A percentile compares a stretch with the other conserved stretches of the same genome.
Evolutionary conservation across 2,329 filamentous ascomycete species (phyloP).

Genomic region (Fusarium newnesense): DNA sequence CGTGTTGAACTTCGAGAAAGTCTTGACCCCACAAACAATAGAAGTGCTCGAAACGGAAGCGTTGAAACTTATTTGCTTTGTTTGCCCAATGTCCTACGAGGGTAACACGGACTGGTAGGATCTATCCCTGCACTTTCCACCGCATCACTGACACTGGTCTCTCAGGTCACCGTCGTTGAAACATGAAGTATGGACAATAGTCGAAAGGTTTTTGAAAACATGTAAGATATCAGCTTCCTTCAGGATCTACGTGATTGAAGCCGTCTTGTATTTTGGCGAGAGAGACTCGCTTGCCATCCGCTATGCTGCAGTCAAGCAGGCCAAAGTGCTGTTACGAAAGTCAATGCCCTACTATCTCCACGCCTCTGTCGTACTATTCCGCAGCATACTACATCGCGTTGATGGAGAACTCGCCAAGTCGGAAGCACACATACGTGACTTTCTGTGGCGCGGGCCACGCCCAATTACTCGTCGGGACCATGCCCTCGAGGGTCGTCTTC

Average conservation of each 20-base stretch:
- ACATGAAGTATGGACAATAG: constrained; percentile 38
- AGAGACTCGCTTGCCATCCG: constrained; percentile 43
- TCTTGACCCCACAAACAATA: constrained; percentile 13
- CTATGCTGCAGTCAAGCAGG: constrained; percentile 32
- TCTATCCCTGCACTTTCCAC: too few species aligned
- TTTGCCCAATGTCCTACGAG: constrained; percentile 44
- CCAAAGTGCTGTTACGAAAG: constrained; percentile 37
- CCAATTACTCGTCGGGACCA: constrained; percentile 38
- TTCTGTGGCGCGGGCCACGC: constrained; percentile 25
- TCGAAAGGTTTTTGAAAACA: constrained; percentile 22
- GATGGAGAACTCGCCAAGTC: constrained; percentile 42
- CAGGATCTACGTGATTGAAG: constrained; percentile 36
- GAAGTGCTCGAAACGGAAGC: constrained; percentile 30
- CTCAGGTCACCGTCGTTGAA: constrained; percentile 39
- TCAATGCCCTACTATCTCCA: constrained; percentile 47
- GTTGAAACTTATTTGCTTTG: constrained; percentile 42
- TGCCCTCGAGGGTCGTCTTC: constrained; percentile 44
- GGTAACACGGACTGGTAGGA: constrained; percentile 44
- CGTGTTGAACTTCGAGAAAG: not conserved
- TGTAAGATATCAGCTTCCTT: constrained; percentile 26
- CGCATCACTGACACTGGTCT: not conserved
- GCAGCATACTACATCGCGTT: constrained; percentile 43
- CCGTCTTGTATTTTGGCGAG: constrained; percentile 44
- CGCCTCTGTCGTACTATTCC: constrained; percentile 43
- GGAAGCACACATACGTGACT: constrained; percentile 38